Conservation (phyloP, 345 rosid genomes). For the Gynandropsis gynandra region DNA sequence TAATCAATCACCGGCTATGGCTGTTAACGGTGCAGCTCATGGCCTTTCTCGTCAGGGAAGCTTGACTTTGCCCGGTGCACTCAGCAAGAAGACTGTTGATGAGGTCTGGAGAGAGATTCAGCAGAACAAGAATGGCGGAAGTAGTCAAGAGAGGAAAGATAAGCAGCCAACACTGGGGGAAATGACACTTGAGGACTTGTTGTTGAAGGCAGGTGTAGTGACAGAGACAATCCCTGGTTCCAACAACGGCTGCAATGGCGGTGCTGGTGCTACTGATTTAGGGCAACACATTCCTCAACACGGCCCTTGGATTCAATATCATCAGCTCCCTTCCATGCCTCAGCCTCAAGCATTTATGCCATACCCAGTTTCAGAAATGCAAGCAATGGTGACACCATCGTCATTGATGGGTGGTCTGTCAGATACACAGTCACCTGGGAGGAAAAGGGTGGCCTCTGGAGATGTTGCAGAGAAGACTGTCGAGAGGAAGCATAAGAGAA, state of each 20-base stretch:
- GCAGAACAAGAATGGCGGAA: conserved; percentile 47
- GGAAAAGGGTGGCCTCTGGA: conserved; percentile 68
- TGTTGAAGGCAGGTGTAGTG: conserved; percentile 90
- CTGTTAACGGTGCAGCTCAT: conserved; percentile 10
- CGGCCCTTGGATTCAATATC: conserved; percentile 82
- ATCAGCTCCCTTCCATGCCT: conserved; percentile 58
- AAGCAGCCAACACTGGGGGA: conserved; percentile 79
- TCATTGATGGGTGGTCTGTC: conserved; percentile 72
- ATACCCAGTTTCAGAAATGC: conserved; percentile 60
- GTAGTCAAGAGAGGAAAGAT: conserved; percentile 50
- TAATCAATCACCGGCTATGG: conserved; percentile 40
- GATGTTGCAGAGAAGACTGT: conserved; percentile 67
- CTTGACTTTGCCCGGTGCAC: conserved; percentile 49
- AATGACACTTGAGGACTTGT: conserved; percentile 95
- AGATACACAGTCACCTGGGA: conserved; percentile 67
- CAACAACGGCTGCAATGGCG: conserved; percentile 29
- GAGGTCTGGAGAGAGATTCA: conserved; percentile 98
- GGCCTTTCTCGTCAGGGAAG: conserved; percentile 66
- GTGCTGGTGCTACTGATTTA: conserved; percentile 33
- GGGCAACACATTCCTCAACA: conserved; percentile 51
- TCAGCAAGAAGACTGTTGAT: conserved; percentile 92
- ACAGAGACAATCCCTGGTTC: conserved; percentile 49
- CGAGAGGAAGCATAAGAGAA: conserved; percentile 92
- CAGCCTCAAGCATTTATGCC: conserved; percentile 67
- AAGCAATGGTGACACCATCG: conserved; percentile 45